Percentiles rank a stretch among this genome's conserved stretches.
phyloP scores from a whole-genome alignment of 2,329 filamentous ascomycete genomes.

The Stenocarpella maydis region DNA sequence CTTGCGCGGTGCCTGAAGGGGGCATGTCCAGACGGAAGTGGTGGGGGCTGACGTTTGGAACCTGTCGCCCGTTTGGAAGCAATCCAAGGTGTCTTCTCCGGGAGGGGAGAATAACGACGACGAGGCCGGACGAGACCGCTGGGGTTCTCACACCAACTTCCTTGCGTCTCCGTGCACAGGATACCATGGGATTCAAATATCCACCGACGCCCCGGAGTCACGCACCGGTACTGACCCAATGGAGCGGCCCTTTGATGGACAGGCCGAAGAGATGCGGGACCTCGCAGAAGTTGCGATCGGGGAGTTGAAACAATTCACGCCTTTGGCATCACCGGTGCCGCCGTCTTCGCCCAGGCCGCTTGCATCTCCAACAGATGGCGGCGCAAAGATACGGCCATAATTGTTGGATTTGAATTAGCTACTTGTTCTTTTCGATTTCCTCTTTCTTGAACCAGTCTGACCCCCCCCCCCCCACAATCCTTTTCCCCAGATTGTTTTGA shows the following conservation, averaged over 20 bases:
- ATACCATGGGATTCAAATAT: not conserved
- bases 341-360: not conserved
- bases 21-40: conserved; percentile 28
- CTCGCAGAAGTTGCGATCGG: conserved; percentile 27
- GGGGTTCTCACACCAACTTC: not conserved
- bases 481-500: not conserved
- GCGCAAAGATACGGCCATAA: not conserved
- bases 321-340: conserved; percentile 13
- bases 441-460: not conserved
- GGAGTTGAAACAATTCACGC: conserved; percentile 12
- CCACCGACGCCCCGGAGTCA: not conserved
- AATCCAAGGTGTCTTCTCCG: not conserved
- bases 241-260: not conserved
- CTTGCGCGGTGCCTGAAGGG: not conserved
- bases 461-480: not conserved
- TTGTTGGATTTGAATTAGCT: conserved; percentile 6
- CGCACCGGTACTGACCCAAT: not conserved
- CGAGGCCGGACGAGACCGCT: not conserved
- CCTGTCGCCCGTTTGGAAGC: conserved; percentile 27
- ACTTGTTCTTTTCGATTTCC: not conserved
- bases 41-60: conserved; percentile 32
- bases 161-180: conserved; percentile 20
- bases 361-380: not conserved
- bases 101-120: not conserved
- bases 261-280: conserved; percentile 25